Evolutionary conservation across 805 yeast genomes (phyloP).

Genomic region (Metschnikowia gruessii): DNA sequence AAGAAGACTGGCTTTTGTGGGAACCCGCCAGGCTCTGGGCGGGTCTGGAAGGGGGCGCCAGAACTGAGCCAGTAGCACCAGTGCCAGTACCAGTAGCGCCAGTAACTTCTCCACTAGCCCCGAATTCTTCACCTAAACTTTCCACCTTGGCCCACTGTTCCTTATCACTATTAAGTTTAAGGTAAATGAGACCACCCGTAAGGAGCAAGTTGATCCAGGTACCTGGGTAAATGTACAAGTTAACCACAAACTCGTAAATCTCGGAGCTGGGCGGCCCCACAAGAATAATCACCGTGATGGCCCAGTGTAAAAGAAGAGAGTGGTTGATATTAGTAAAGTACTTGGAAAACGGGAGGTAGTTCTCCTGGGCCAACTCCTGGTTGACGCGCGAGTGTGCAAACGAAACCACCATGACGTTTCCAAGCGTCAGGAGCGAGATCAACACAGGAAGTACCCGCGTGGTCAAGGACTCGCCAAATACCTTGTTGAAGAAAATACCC

Average conservation of each 20-base stretch:
- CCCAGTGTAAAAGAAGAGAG: constrained; percentile 54
- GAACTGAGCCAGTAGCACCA: background rate
- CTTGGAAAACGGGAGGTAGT: constrained; percentile 48
- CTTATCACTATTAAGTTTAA: constrained; percentile 39
- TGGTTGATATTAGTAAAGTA: constrained; percentile 43
- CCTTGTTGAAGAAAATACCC: constrained; percentile 54
- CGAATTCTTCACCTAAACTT: too few relatives aligned
- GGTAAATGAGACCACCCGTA: constrained; percentile 48
- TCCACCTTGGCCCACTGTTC: constrained; percentile 38
- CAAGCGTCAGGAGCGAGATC: constrained; percentile 60
- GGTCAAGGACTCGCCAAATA: constrained; percentile 55
- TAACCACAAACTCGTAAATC: constrained; percentile 61
- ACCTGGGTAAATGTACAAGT: constrained; percentile 61
- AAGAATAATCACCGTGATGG: constrained; percentile 51
- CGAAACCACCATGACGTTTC: constrained; percentile 62
- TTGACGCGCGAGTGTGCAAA: constrained; percentile 60
- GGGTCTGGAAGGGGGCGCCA: background rate
- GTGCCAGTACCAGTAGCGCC: background rate
- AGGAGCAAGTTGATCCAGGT: constrained; percentile 55
- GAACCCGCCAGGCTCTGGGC: background rate
- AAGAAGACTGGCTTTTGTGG: constrained; percentile 1
- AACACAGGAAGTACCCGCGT: constrained; percentile 49
- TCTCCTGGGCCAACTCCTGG: constrained; percentile 53
- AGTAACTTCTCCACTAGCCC: too few relatives aligned
- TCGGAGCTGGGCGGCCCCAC: constrained; percentile 61